Percentiles rank a stretch among this genome's conserved stretches.
These are phyloP conservation scores for Sarcodon aspratus DNA, from an alignment of 768 basidiomycete species.

Conservation along the genomic window DNA sequence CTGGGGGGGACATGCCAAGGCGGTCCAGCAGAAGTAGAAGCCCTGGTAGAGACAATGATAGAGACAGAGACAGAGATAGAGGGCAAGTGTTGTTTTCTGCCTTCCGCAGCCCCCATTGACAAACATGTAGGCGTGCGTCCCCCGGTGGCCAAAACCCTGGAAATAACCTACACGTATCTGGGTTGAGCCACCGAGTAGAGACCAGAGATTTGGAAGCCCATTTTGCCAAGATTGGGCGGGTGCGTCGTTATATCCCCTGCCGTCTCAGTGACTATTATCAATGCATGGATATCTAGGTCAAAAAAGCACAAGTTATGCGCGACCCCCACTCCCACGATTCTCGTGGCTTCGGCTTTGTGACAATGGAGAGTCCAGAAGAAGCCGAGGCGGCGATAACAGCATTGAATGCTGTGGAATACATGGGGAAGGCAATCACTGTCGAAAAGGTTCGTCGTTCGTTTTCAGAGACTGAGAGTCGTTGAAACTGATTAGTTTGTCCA, in stretches of 20 bases:
- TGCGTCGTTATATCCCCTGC: constrained; percentile 22
- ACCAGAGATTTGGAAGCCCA: constrained; percentile 80
- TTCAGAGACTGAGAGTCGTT: no score
- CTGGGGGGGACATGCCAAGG: constrained; percentile 37
- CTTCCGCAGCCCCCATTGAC: not conserved
- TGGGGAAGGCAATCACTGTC: constrained; percentile 83
- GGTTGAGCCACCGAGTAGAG: constrained; percentile 52
- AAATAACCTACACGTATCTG: constrained; percentile 57
- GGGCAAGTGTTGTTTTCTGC: constrained; percentile 28
- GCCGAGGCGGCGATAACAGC: constrained; percentile 86
- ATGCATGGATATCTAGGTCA: constrained; percentile 30
- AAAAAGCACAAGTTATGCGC: constrained; percentile 53
- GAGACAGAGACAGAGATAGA: constrained; percentile 35
- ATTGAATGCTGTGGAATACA: constrained; percentile 72
- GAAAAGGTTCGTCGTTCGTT: constrained; percentile 52
- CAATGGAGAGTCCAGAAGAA: constrained; percentile 74
- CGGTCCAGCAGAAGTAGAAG: constrained; percentile 75
- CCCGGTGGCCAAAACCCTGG: constrained; percentile 40
- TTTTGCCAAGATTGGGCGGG: constrained; percentile 83
- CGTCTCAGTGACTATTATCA: not conserved
- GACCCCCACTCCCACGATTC: constrained; percentile 62
- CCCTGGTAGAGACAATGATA: constrained; percentile 25
- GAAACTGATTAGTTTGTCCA: constrained; percentile 1
- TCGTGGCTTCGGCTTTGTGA: constrained; percentile 84
- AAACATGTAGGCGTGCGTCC: constrained; percentile 5